Evolutionary conservation across 257 asterid species (phyloP).

Genomic region (Solanum sejunctum): DNA sequence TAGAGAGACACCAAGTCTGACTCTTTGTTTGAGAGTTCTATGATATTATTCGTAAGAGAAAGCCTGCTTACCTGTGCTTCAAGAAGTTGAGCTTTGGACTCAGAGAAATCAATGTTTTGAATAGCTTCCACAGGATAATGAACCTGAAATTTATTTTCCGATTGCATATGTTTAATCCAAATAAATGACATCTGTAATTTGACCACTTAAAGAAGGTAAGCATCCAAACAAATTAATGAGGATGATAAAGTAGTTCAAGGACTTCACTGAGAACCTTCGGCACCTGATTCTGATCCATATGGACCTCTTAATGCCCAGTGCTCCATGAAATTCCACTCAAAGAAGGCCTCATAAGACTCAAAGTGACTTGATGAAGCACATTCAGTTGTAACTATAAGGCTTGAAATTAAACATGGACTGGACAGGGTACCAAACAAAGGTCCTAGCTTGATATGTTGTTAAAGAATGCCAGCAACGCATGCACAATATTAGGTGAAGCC

Average conservation of each 20-base stretch:
- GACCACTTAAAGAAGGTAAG: neutral
- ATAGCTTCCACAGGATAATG: conserved; percentile 82
- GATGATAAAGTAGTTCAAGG: neutral
- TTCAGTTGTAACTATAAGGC: neutral
- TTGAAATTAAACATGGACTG: neutral
- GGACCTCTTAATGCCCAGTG: neutral
- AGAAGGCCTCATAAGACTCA: neutral
- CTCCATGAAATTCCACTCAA: neutral
- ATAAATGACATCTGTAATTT: neutral
- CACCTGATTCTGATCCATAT: neutral
- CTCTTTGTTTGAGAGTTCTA: neutral
- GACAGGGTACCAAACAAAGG: neutral
- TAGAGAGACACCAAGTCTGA: neutral
- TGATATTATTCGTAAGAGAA: neutral
- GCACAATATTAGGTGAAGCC: neutral
- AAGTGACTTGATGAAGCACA: neutral
- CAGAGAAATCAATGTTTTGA: conserved; percentile 47
- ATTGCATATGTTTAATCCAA: neutral
- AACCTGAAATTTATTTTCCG: conserved; percentile 29
- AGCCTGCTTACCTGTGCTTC: conserved; percentile 63
- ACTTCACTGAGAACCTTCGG: neutral
- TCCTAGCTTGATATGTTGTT: neutral
- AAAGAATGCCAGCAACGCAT: neutral
- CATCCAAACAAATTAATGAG: neutral
- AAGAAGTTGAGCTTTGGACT: conserved; percentile 74